A percentile compares a stretch with the other conserved stretches of the same genome.
These are phyloP conservation scores for Lepidium sativum DNA, from an alignment of 345 rosid species.

Conservation along the genomic window DNA sequence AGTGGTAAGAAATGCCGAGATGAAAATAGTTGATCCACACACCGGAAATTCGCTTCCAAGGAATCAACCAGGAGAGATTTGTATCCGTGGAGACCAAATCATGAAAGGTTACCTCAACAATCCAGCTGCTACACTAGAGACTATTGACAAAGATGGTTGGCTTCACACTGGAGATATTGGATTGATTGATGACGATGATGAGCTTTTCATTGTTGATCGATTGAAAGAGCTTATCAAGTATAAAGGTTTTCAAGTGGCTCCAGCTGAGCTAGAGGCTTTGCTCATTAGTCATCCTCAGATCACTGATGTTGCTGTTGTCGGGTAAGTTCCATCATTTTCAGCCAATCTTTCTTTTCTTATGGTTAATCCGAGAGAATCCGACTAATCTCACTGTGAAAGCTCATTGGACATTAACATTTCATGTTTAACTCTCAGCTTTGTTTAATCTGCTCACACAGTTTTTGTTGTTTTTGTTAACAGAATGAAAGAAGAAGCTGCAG, in stretches of 20 bases:
- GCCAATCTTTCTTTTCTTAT: no score
- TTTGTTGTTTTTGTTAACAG: constrained; percentile 21
- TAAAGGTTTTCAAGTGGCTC: constrained; percentile 75
- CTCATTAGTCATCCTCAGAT: constrained; percentile 43
- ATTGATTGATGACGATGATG: constrained; percentile 53
- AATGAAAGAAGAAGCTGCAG: constrained; percentile 64
- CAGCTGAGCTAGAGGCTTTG: constrained; percentile 71
- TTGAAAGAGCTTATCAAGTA: constrained; percentile 64
- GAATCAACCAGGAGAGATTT: constrained; percentile 76
- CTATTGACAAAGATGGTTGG: constrained; percentile 59
- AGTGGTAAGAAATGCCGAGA: constrained; percentile 68
- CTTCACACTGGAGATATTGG: constrained; percentile 66
- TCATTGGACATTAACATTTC: no score
- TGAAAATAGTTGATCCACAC: constrained; percentile 47
- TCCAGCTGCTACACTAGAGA: constrained; percentile 30
- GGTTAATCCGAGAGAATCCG: no score
- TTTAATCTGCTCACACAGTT: background rate
- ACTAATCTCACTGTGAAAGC: no score
- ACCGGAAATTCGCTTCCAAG: constrained; percentile 44
- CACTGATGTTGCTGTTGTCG: constrained; percentile 54
- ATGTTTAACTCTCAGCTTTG: background rate
- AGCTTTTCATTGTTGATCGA: constrained; percentile 60
- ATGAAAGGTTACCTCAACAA: constrained; percentile 72
- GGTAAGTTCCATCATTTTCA: constrained; percentile 32
- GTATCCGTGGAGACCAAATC: constrained; percentile 77